These are phyloP conservation scores for Melampsora larici-populina DNA, from an alignment of 1,284 basidiomycete genomes.

Conservation along the genomic window DNA sequence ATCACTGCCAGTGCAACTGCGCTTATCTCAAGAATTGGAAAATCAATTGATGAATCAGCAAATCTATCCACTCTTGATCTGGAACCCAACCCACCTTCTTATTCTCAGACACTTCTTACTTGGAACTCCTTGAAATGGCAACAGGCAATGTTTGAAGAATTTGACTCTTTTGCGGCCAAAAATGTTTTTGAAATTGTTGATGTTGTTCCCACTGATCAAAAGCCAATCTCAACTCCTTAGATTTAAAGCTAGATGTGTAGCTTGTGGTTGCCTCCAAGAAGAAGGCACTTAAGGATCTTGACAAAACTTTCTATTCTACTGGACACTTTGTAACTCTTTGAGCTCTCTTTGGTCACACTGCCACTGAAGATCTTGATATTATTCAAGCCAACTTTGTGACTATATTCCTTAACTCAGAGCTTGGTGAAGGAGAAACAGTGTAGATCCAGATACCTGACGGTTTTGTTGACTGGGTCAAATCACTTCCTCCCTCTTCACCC, in stretches of 20 bases:
- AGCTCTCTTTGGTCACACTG: neutral
- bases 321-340: conserved; percentile 14
- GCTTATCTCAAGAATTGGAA: no score
- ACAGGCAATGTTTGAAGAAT: no score
- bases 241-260: conserved; percentile 33
- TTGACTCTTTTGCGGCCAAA: conserved; percentile 24
- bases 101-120: neutral
- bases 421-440: conserved; percentile 19
- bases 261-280: conserved; percentile 33
- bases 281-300: conserved; percentile 23
- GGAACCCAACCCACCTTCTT: neutral
- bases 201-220: conserved; percentile 6
- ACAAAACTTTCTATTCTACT: conserved; percentile 39
- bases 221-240: conserved; percentile 22
- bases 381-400: conserved; percentile 34
- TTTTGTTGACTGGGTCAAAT: no score
- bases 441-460: conserved; percentile 27
- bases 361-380: neutral
- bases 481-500: neutral
- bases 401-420: conserved; percentile 16
- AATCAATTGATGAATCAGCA: no score
- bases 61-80: no score
- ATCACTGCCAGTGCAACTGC: no score
- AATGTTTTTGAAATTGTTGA: conserved; percentile 27
- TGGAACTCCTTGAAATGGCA: neutral